phyloP scores from a whole-genome alignment of 1,284 basidiomycete species.

The Melampsora larici-populina region DNA sequence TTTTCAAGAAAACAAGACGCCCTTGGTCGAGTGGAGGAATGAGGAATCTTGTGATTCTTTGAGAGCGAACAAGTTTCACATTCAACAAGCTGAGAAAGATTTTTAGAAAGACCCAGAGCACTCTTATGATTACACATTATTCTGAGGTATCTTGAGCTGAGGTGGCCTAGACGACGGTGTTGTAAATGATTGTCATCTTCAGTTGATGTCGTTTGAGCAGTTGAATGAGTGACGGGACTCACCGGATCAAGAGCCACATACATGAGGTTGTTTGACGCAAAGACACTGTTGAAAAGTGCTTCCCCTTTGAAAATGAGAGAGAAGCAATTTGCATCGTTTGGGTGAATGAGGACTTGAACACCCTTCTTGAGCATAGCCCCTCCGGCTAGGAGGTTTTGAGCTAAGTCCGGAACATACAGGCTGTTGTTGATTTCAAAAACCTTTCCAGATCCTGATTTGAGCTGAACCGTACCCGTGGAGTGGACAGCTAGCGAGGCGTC shows the following conservation, averaged over 20 bases:
- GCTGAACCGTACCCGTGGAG: not conserved
- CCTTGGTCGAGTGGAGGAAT: too few relatives aligned
- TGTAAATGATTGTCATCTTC: not conserved
- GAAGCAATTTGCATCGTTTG: not conserved
- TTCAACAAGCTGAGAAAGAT: not conserved
- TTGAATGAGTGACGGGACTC: not conserved
- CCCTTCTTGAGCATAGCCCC: not conserved
- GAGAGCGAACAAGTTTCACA: not conserved
- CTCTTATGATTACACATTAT: not conserved
- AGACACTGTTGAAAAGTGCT: not conserved
- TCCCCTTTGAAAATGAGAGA: not conserved
- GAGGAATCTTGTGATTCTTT: too few relatives aligned
- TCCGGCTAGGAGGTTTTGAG: not conserved
- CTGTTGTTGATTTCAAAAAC: not conserved
- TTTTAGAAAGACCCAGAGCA: not conserved
- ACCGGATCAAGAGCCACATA: too few relatives aligned
- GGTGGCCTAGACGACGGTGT: not conserved
- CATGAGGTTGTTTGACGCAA: not conserved
- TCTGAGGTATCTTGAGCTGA: not conserved
- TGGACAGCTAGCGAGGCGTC: not conserved
- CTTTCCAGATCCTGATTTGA: too few relatives aligned
- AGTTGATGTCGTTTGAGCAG: not conserved
- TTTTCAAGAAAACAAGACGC: too few relatives aligned
- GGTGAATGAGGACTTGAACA: not conserved
- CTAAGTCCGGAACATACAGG: not conserved